These are phyloP conservation scores for Blepharisma japonicum DNA, from an alignment of 73 alveolate genomes.

Conservation along the genomic window DNA sequence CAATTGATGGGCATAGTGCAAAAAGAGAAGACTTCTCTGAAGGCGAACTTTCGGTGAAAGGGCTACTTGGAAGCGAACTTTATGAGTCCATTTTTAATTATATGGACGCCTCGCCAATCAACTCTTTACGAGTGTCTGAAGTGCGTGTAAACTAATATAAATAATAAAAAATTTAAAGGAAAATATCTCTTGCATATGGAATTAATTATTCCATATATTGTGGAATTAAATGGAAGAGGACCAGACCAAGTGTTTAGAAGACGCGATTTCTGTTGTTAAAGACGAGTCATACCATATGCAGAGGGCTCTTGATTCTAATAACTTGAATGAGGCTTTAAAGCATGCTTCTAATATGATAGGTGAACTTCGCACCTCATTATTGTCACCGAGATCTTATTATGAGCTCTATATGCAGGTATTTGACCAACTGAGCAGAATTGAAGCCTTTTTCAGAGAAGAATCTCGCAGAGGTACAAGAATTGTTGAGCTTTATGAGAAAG, in stretches of 20 bases:
- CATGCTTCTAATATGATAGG: conserved; percentile 86
- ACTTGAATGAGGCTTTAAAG: conserved; percentile 86
- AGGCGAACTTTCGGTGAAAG: too few relatives aligned
- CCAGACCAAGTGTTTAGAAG: conserved; percentile 84
- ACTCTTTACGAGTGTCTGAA: too few relatives aligned
- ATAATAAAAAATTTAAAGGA: too few relatives aligned
- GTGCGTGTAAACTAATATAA: too few relatives aligned
- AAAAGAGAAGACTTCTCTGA: too few relatives aligned
- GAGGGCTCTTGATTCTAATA: conserved; percentile 78
- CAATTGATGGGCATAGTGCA: too few relatives aligned
- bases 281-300: conserved; percentile 88
- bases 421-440: conserved; percentile 89
- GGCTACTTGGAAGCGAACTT: too few relatives aligned
- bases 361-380: conserved; percentile 68
- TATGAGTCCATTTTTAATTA: too few relatives aligned
- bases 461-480: conserved; percentile 92
- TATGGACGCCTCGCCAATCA: too few relatives aligned
- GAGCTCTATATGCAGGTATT: conserved; percentile 76
- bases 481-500: conserved; percentile 90
- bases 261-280: conserved; percentile 83
- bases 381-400: conserved; percentile 30
- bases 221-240: conserved; percentile 70
- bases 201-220: too few relatives aligned
- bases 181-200: too few relatives aligned
- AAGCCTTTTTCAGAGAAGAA: conserved; percentile 91